A percentile compares a stretch with the other conserved stretches of the same genome.
These are phyloP conservation scores for Pleurotus salmoneostramineus DNA, from an alignment of 768 basidiomycete genomes.

Conservation along the genomic window DNA sequence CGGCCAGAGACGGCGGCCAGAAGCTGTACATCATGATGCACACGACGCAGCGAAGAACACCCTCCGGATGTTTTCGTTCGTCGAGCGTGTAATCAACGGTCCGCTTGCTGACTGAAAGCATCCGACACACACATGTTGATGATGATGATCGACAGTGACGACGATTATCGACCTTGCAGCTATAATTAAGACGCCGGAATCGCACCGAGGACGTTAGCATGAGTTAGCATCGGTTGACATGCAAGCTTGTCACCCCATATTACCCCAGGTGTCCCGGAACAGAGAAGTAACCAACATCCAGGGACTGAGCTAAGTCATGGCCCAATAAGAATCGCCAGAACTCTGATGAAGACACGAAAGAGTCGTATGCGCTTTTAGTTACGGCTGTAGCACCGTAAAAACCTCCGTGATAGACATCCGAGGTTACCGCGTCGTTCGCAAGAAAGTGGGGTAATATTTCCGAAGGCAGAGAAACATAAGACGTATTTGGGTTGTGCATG, in stretches of 20 bases:
- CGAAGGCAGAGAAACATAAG: slow-evolving; percentile 7
- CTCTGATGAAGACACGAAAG: background rate
- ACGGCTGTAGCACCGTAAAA: background rate
- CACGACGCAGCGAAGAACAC: too few relatives aligned
- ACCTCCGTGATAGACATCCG: background rate
- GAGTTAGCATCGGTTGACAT: background rate
- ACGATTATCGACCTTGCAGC: background rate
- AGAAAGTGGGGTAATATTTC: slow-evolving; percentile 8
- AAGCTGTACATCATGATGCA: background rate
- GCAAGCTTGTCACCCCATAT: background rate
- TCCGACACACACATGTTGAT: background rate
- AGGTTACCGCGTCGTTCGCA: slow-evolving; percentile 1
- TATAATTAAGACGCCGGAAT: background rate
- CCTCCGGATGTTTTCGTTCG: too few relatives aligned
- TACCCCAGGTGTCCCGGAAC: background rate
- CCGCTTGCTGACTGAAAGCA: background rate
- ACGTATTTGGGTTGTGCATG: background rate
- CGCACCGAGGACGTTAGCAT: background rate
- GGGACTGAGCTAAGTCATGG: background rate
- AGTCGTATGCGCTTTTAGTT: background rate
- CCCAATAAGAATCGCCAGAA: background rate
- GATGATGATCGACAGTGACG: background rate
- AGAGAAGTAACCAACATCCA: background rate
- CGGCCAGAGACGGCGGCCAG: background rate
- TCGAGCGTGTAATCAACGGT: too few relatives aligned